These are phyloP conservation scores for Adenanthera pavonina DNA, from an alignment of 306 rosid species.

Conservation along the genomic window DNA sequence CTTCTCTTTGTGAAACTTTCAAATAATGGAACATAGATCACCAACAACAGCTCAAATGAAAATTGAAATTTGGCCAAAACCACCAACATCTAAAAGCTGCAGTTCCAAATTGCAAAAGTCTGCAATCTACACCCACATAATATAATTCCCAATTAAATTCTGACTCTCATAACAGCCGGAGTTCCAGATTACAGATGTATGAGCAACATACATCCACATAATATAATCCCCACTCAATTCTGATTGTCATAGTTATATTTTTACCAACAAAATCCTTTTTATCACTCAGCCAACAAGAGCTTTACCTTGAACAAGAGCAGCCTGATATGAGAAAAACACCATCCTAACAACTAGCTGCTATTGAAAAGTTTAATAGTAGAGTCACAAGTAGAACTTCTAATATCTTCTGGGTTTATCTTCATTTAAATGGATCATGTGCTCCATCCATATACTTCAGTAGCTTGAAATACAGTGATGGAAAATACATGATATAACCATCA, in stretches of 20 bases:
- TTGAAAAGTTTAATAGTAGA: not conserved
- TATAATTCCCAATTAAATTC: conserved; percentile 10
- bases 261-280: not conserved
- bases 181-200: not conserved
- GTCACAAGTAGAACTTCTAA: conserved; percentile 21
- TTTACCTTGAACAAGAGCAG: conserved; percentile 4
- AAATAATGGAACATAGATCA: not conserved
- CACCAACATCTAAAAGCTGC: not conserved
- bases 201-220: not conserved
- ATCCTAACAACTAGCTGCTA: conserved; percentile 13
- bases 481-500: conserved; percentile 24
- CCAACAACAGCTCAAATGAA: not conserved
- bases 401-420: not conserved
- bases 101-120: not conserved
- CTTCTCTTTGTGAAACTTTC: too few relatives aligned
- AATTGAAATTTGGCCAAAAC: not conserved
- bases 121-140: not conserved
- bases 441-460: conserved; percentile 4
- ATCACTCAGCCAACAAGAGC: conserved; percentile 1
- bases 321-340: conserved; percentile 7
- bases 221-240: conserved; percentile 16
- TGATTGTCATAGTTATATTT: not conserved
- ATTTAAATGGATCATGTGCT: not conserved
- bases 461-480: conserved; percentile 25
- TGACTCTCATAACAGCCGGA: not conserved